Percentiles rank a stretch among this genome's conserved stretches.
phyloP scores from a whole-genome alignment of 805 yeast genomes.

The Schwanniomyces yamadae region DNA sequence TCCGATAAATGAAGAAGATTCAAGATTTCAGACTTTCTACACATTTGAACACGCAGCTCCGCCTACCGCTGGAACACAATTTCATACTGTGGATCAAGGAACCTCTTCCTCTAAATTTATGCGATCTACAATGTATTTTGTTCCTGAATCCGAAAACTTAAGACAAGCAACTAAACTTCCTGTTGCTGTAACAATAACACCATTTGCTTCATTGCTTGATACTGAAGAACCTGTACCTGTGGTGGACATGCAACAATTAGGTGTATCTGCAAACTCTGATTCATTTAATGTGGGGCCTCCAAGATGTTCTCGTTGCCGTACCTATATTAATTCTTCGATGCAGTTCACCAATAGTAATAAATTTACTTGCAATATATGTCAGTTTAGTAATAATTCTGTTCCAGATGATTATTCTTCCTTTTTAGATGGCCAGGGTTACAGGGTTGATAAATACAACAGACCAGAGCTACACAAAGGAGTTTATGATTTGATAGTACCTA shows the following conservation, averaged over 20 bases:
- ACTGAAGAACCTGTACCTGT: conserved; percentile 62
- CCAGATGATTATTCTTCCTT: conserved; percentile 68
- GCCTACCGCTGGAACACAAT: conserved; percentile 77
- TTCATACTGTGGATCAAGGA: conserved; percentile 75
- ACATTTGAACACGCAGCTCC: conserved; percentile 80
- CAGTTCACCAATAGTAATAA: conserved; percentile 58
- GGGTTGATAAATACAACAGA: conserved; percentile 61
- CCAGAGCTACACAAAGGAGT: conserved; percentile 84
- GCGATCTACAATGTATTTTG: conserved; percentile 75
- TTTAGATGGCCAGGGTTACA: conserved; percentile 55
- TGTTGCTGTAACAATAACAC: conserved; percentile 74
- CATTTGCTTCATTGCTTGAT: conserved; percentile 66
- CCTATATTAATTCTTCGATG: conserved; percentile 85
- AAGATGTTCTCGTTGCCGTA: conserved; percentile 88
- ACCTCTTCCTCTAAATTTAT: conserved; percentile 77
- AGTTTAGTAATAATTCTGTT: conserved; percentile 61
- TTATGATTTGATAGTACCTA: conserved; percentile 80
- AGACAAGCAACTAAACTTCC: conserved; percentile 75
- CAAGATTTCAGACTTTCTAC: conserved; percentile 48
- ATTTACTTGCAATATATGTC: conserved; percentile 85
- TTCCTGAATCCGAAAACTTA: conserved; percentile 72
- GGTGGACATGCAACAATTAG: conserved; percentile 54
- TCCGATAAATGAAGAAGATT: conserved; percentile 26
- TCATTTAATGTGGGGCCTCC: conserved; percentile 61
- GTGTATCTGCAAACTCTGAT: conserved; percentile 18